Evolutionary conservation across 2,329 filamentous ascomycete genomes (phyloP).

Genomic region (Nectriaceae sp.): DNA sequence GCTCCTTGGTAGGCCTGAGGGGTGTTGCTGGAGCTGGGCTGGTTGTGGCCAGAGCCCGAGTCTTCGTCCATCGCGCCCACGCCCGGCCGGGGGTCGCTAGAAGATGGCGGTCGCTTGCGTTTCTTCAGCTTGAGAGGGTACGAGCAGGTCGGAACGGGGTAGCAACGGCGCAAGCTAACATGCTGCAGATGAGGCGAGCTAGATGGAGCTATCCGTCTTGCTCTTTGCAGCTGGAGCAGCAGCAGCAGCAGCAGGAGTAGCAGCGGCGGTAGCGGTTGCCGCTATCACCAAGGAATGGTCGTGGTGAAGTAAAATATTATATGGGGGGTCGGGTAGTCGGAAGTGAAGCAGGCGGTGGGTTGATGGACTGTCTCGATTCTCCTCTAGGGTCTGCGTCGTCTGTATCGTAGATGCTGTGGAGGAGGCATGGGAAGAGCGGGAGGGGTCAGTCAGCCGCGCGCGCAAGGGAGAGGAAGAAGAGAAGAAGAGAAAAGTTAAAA

Average conservation of each 20-base stretch:
- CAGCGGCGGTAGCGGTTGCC: too few relatives aligned
- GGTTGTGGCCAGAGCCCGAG: conserved; percentile 29
- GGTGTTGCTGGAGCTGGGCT: conserved; percentile 35
- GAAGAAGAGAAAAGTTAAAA: neutral
- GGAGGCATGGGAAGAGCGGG: neutral
- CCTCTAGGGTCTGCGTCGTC: too few relatives aligned
- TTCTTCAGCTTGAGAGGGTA: conserved; percentile 19
- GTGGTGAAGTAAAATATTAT: too few relatives aligned
- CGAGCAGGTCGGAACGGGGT: conserved; percentile 14
- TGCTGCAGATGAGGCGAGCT: too few relatives aligned
- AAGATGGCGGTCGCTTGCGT: conserved; percentile 1
- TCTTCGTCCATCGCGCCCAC: conserved; percentile 35
- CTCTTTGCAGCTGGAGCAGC: too few relatives aligned
- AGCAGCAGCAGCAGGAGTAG: too few relatives aligned
- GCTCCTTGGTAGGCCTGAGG: conserved; percentile 30
- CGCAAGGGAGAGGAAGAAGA: neutral
- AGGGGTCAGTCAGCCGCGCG: too few relatives aligned
- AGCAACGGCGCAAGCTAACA: conserved; percentile 26
- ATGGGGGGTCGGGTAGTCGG: too few relatives aligned
- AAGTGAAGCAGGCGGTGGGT: too few relatives aligned
- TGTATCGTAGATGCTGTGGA: neutral
- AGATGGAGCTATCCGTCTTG: too few relatives aligned
- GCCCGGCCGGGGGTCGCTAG: conserved; percentile 9
- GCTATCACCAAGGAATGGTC: too few relatives aligned
- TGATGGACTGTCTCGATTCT: too few relatives aligned